Conservation (phyloP, 768 basidiomycete species). For the Wakefieldia striispora region DNA sequence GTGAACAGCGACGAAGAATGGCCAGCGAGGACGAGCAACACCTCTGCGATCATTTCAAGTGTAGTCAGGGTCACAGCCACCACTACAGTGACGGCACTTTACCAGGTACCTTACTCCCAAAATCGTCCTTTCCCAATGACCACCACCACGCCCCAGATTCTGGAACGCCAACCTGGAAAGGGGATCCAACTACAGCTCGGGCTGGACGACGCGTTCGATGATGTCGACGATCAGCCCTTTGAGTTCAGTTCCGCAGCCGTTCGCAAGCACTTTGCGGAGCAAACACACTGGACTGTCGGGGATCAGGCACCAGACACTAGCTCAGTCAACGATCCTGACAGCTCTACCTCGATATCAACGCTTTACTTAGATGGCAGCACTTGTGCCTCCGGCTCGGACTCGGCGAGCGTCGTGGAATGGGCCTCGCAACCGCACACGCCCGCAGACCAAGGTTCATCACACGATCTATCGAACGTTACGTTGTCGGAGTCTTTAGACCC, state of each 20-base stretch:
- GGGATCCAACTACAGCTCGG: conserved; percentile 30
- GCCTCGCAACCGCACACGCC: conserved; percentile 26
- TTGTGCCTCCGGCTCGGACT: conserved; percentile 14
- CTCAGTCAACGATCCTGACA: conserved; percentile 35
- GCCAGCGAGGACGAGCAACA: conserved; percentile 82
- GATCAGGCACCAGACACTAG: conserved; percentile 31
- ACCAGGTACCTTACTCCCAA: no score
- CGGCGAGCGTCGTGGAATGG: conserved; percentile 12
- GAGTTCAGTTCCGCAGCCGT: conserved; percentile 62
- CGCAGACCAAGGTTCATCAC: conserved; percentile 9
- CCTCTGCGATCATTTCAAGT: conserved; percentile 76
- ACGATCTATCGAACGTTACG: conserved; percentile 24
- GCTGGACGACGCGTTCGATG: conserved; percentile 71
- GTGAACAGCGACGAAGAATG: conserved; percentile 85
- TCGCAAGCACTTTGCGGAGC: conserved; percentile 58
- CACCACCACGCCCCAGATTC: conserved; percentile 7
- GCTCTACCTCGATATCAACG: conserved; percentile 58
- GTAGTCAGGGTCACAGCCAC: conserved; percentile 6
- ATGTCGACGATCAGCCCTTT: conserved; percentile 46
- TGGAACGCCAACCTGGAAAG: conserved; percentile 28
- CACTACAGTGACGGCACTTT: no score
- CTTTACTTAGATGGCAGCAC: conserved; percentile 48
- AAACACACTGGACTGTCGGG: conserved; percentile 35
- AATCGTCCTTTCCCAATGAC: conserved; percentile 8
- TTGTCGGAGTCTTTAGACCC: conserved; percentile 23